Conservation (phyloP, 2,329 filamentous ascomycete species). For the Trichoderma semiorbis region DNA sequence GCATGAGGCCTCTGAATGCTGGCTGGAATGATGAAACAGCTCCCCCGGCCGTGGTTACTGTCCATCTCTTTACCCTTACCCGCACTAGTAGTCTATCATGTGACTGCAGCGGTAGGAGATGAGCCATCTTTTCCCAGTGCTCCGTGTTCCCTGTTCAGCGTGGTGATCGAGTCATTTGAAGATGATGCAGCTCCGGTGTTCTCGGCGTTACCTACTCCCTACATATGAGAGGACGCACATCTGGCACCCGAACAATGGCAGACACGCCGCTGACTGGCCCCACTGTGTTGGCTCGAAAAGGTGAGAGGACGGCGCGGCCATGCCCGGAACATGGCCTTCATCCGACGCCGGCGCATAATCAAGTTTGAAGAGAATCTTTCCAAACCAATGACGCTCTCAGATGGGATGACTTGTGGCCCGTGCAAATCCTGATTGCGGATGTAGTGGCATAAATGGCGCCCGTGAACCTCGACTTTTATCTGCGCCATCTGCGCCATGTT, state of each 20-base stretch:
- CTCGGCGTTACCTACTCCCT: not conserved
- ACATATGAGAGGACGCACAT: not conserved
- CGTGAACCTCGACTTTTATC: not conserved
- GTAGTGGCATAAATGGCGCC: not conserved
- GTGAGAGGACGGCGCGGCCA: not conserved
- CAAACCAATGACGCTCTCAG: not conserved
- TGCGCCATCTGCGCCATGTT: not conserved
- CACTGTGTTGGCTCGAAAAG: not conserved
- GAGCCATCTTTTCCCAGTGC: not conserved
- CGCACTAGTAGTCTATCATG: conserved; percentile 4
- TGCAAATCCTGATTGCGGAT: not conserved
- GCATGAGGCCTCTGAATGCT: not conserved
- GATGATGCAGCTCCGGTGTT: not conserved
- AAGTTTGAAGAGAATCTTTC: not conserved
- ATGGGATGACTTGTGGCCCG: not conserved
- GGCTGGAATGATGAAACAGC: not conserved
- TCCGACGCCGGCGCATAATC: conserved; percentile 15
- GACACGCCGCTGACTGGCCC: not conserved
- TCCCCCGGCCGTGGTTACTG: not conserved
- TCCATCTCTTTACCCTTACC: not conserved
- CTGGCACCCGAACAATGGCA: not conserved
- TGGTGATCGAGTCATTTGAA: not conserved
- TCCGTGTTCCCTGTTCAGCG: not conserved
- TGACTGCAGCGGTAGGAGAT: not conserved
- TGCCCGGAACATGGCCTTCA: not conserved